These are phyloP conservation scores for Diophrys appendiculata DNA, from an alignment of 73 alveolate species.

Conservation along the genomic window DNA sequence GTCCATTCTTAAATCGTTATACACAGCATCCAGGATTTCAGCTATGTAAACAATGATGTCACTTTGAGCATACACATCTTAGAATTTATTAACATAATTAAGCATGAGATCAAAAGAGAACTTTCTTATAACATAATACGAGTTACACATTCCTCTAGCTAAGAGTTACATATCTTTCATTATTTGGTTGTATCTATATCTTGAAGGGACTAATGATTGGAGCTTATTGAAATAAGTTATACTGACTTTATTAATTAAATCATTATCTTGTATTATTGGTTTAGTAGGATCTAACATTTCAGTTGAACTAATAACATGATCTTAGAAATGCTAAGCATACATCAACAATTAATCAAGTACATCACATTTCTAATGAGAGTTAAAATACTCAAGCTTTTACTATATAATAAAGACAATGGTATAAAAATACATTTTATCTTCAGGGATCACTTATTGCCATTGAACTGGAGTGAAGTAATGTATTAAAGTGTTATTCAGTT, in stretches of 20 bases:
- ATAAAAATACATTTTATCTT: background rate
- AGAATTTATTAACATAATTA: background rate
- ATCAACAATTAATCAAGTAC: no score
- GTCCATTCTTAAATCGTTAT: background rate
- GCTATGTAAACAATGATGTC: background rate
- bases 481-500: background rate
- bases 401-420: no score
- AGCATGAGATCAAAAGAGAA: background rate
- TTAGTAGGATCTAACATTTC: background rate
- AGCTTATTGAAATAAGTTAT: no score
- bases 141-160: background rate
- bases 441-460: background rate
- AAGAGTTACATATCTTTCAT: background rate
- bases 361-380: no score
- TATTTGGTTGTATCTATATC: no score
- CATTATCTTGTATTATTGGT: background rate
- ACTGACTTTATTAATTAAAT: no score
- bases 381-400: no score
- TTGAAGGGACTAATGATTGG: no score
- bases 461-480: background rate
- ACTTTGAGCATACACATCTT: background rate
- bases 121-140: background rate
- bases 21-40: background rate
- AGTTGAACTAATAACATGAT: no score
- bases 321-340: no score